Evolutionary conservation across 2,329 filamentous ascomycete genomes (phyloP).

Genomic region (Lachnellula occidentalis): DNA sequence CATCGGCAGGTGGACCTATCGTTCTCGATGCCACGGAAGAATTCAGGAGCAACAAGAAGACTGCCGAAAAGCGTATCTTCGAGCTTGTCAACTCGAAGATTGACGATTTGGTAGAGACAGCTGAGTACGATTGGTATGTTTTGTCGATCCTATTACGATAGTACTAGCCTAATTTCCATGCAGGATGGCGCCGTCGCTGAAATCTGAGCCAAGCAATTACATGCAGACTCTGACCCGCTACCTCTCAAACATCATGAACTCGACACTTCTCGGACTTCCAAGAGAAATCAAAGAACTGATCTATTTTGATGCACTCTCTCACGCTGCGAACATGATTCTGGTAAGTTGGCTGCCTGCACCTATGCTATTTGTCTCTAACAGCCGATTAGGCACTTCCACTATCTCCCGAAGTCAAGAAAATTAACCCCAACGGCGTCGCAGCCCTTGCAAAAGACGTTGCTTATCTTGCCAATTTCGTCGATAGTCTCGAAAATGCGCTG

Average conservation of each 20-base stretch:
- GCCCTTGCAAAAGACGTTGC: slow-evolving; percentile 77
- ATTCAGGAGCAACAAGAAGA: slow-evolving; percentile 88
- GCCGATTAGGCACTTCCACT: slow-evolving; percentile 37
- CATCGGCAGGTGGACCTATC: slow-evolving; percentile 73
- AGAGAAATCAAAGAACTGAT: slow-evolving; percentile 96
- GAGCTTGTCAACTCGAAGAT: slow-evolving; percentile 99
- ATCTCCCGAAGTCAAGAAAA: slow-evolving; percentile 71
- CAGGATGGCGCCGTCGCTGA: slow-evolving; percentile 53
- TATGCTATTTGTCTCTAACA: background rate
- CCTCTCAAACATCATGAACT: slow-evolving; percentile 93
- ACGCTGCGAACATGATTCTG: slow-evolving; percentile 81
- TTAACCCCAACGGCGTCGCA: slow-evolving; percentile 80
- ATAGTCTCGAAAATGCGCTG: slow-evolving; percentile 74
- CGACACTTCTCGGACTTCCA: slow-evolving; percentile 85
- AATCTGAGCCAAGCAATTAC: slow-evolving; percentile 78
- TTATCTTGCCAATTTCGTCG: slow-evolving; percentile 81
- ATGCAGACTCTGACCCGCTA: slow-evolving; percentile 94
- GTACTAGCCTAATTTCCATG: background rate
- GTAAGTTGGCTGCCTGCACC: slow-evolving; percentile 38
- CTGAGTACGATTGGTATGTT: slow-evolving; percentile 85
- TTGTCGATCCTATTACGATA: background rate
- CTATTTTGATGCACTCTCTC: slow-evolving; percentile 91
- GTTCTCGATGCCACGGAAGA: slow-evolving; percentile 76
- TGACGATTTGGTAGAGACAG: slow-evolving; percentile 92
- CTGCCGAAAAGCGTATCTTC: slow-evolving; percentile 94